Evolutionary conservation across 345 rosid species (phyloP).

Genomic region (Hibiscus syriacus): DNA sequence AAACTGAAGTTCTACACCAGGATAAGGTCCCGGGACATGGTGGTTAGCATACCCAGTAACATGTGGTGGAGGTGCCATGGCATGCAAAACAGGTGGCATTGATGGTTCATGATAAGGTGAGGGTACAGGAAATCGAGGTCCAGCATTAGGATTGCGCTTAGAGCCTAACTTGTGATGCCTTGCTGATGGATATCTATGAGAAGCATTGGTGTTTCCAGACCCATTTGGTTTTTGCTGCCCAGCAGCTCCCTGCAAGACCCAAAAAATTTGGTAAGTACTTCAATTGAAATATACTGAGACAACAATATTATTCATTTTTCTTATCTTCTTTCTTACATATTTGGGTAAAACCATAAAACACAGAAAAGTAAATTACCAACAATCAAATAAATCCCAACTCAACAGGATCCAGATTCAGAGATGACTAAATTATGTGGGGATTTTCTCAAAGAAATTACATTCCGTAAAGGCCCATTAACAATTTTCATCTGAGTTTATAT

Average conservation of each 20-base stretch:
- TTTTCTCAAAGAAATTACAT: background rate
- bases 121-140: conserved; percentile 50
- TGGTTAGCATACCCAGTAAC: conserved; percentile 53
- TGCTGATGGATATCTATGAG: conserved; percentile 39
- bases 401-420: background rate
- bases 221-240: conserved; percentile 50
- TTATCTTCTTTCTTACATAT: background rate
- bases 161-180: conserved; percentile 60
- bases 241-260: conserved; percentile 36
- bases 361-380: background rate
- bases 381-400: background rate
- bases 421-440: background rate
- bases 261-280: background rate
- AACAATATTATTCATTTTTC: background rate
- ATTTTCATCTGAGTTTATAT: background rate
- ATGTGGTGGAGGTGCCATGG: conserved; percentile 59
- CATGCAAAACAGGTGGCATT: conserved; percentile 39
- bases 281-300: background rate
- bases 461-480: background rate
- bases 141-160: conserved; percentile 44
- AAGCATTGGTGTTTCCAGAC: conserved; percentile 44
- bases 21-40: conserved; percentile 57
- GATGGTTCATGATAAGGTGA: conserved; percentile 51
- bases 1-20: conserved; percentile 22
- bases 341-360: background rate